A percentile compares a stretch with the other conserved stretches of the same genome.
Evolutionary conservation across 495 filamentous ascomycete genomes (phyloP).

Genomic region (Penicillium canariense): DNA sequence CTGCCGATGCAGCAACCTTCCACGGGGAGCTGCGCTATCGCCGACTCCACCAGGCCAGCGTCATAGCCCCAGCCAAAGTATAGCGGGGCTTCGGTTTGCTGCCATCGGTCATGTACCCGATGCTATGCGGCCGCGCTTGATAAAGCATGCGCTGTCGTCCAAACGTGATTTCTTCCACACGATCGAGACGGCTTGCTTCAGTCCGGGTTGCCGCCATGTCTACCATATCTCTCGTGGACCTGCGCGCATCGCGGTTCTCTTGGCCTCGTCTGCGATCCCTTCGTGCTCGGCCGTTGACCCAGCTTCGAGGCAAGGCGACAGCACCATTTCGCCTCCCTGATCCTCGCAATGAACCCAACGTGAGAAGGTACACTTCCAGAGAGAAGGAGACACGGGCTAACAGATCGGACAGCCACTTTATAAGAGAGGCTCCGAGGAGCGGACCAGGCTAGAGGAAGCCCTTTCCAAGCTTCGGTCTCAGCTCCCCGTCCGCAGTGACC

Average conservation of each 20-base stretch:
- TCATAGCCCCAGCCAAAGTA: conserved; percentile 4
- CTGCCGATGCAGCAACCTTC: conserved; percentile 6
- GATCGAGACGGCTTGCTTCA: conserved; percentile 1
- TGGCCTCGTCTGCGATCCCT: conserved; percentile 14
- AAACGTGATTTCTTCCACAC: not conserved
- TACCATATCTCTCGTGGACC: conserved; percentile 20
- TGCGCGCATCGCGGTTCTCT: conserved; percentile 17
- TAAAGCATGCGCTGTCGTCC: conserved; percentile 6
- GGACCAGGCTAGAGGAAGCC: conserved; percentile 63
- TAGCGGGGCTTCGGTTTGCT: conserved; percentile 5
- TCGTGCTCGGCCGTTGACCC: conserved; percentile 12
- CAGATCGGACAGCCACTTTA: conserved; percentile 62
- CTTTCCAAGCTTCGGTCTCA: conserved; percentile 52
- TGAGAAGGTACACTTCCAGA: conserved; percentile 10
- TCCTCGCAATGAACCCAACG: conserved; percentile 38
- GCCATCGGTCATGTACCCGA: conserved; percentile 8
- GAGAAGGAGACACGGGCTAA: not conserved
- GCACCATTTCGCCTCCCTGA: conserved; percentile 36
- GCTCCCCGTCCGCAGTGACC: conserved; percentile 41
- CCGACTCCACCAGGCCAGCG: not conserved
- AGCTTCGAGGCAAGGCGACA: conserved; percentile 31
- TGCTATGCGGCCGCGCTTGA: not conserved
- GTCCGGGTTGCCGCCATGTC: conserved; percentile 14
- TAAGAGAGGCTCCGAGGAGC: conserved; percentile 67
- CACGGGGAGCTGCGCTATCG: not conserved